phyloP scores from a whole-genome alignment of 768 basidiomycete species.

The Suillus brevipes region DNA sequence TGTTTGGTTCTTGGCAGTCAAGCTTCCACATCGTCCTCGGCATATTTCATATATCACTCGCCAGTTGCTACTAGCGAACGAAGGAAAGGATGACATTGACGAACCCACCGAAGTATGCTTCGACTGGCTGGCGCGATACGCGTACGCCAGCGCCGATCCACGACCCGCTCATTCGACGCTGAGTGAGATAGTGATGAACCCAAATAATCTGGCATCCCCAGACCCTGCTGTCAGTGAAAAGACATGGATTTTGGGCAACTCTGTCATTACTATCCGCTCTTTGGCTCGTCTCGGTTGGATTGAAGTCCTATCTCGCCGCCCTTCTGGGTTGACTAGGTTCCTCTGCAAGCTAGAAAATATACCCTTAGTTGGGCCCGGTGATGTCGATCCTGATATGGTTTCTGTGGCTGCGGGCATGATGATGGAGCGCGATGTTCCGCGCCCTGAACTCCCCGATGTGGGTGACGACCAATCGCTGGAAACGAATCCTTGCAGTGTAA shows the following conservation, averaged over 20 bases:
- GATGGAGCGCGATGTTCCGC: slow-evolving; percentile 57
- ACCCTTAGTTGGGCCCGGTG: slow-evolving; percentile 80
- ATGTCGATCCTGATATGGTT: slow-evolving; percentile 76
- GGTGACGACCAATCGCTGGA: neutral
- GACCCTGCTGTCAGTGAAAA: slow-evolving; percentile 58
- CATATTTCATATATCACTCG: slow-evolving; percentile 86
- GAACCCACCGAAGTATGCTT: slow-evolving; percentile 95
- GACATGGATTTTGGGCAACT: slow-evolving; percentile 84
- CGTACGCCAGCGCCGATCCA: slow-evolving; percentile 92
- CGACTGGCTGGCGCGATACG: slow-evolving; percentile 95
- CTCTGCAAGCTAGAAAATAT: slow-evolving; percentile 87
- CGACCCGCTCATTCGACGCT: slow-evolving; percentile 80
- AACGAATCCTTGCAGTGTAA: slow-evolving; percentile 1
- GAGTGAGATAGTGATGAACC: slow-evolving; percentile 75
- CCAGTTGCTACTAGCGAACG: slow-evolving; percentile 84
- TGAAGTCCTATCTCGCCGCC: slow-evolving; percentile 78
- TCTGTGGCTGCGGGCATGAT: slow-evolving; percentile 73
- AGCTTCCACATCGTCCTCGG: slow-evolving; percentile 74
- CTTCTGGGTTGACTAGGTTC: slow-evolving; percentile 87
- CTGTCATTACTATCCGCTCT: slow-evolving; percentile 79
- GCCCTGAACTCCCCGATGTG: slow-evolving; percentile 29
- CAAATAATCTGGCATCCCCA: slow-evolving; percentile 32
- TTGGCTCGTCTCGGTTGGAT: slow-evolving; percentile 82
- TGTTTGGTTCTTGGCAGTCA: slow-evolving; percentile 90
- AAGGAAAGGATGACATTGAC: slow-evolving; percentile 70